Evolutionary conservation across 768 basidiomycete species (phyloP), one percentile per base, ranked within the genome.

Genomic region (Coprinellus micaceus): DNA sequence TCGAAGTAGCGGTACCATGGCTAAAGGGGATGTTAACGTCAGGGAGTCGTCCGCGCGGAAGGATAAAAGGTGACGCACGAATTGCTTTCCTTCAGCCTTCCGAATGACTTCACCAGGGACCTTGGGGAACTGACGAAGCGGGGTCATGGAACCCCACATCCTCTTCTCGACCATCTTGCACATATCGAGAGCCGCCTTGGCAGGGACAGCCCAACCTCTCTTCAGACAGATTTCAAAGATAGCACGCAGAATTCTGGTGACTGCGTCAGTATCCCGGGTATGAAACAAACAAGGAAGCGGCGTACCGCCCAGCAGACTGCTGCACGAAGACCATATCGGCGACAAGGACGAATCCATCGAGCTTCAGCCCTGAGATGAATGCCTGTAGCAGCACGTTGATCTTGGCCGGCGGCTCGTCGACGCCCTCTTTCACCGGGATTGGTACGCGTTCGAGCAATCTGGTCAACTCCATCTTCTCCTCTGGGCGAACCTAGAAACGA

Each of bases 1-100:
- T 98, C 96, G 61, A 96, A 98, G 75, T 98, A 98, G 24, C 95
- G 88, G 66, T 97, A 91, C 94, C 94, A 97, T 0, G 94, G 94
- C 88, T 88, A 63, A 22, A 25, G 52, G 51, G 7, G 15, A 28
- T 25, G 26, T 0, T n/a, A 28, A 46, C 28, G 40, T 46, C 54
- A 56, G n/a, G n/a, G n/a, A n/a, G n/a, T n/a, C 47, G 40, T 25
- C 47, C 45, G 46, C 60, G 53, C 52, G 37, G 57, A 22, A 11
- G 21, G 13, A 21, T 39, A 13, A 54, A 1, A 41, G 21, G 6
- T 2, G 22, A 21, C 24, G 66, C 64, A 91, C 89, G 78, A 98
- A 98, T 80, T 98, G 96, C 69, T 98, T 98, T 15, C 91, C 88
- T 70, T 98, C 96, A 0, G 95, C 94, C 66, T 95, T 94, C 25